These are phyloP conservation scores for Cyberlindnera maritima DNA, from an alignment of 805 yeast species.

Conservation along the genomic window DNA sequence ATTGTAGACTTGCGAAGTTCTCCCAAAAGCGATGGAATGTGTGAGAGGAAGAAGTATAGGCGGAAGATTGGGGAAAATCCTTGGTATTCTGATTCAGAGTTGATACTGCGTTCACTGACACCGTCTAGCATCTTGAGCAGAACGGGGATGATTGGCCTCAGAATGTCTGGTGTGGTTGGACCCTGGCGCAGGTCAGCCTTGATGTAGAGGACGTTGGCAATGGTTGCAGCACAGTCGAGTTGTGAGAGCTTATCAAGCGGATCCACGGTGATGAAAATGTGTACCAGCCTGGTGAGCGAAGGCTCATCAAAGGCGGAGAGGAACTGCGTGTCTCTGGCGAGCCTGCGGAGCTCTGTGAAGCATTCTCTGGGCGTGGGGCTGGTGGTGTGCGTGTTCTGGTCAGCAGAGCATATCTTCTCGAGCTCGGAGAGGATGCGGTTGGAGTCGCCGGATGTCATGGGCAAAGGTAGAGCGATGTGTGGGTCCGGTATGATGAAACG, in stretches of 20 bases:
- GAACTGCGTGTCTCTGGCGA: constrained; percentile 18
- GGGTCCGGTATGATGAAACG: too few species aligned
- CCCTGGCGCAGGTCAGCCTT: constrained; percentile 17
- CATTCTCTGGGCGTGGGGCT: constrained; percentile 10
- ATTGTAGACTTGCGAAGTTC: constrained; percentile 15
- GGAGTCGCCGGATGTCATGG: constrained; percentile 1
- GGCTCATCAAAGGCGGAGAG: constrained; percentile 13
- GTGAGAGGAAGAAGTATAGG: constrained; percentile 23
- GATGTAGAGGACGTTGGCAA: constrained; percentile 23
- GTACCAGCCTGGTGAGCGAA: constrained; percentile 11
- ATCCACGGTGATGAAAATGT: constrained; percentile 9
- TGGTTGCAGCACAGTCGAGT: constrained; percentile 20
- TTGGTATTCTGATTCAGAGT: constrained; percentile 24
- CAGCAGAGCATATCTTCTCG: not conserved
- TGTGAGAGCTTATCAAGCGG: constrained; percentile 12
- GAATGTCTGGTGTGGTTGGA: not conserved
- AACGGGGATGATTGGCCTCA: constrained; percentile 11
- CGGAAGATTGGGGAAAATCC: constrained; percentile 28
- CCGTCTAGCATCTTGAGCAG: constrained; percentile 19
- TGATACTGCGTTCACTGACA: constrained; percentile 27
- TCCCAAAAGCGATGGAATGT: constrained; percentile 14
- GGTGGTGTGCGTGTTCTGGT: not conserved
- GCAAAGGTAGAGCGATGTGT: too few species aligned
- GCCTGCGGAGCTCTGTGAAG: constrained; percentile 12
- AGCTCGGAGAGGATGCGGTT: not conserved